phyloP scores from a whole-genome alignment of 768 basidiomycete species.

The Cystoderma amianthinum region DNA sequence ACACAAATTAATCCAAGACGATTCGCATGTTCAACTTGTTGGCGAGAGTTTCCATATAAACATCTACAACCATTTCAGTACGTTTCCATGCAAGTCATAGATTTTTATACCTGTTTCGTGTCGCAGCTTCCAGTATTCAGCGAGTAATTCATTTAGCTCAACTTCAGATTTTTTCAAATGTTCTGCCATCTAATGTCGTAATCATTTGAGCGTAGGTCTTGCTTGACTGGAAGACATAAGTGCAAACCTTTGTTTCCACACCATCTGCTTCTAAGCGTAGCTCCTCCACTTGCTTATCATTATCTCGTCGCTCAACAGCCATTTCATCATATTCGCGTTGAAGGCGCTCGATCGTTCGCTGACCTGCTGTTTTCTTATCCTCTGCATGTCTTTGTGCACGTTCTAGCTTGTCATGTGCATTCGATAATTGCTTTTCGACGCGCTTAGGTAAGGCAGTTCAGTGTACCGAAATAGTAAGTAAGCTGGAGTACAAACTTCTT shows the following conservation, averaged over 20 bases:
- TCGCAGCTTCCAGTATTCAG: constrained; percentile 78
- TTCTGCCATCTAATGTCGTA: constrained; percentile 77
- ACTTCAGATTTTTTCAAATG: constrained; percentile 68
- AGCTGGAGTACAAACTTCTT: constrained; percentile 43
- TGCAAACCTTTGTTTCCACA: constrained; percentile 56
- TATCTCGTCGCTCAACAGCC: constrained; percentile 68
- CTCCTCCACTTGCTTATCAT: constrained; percentile 75
- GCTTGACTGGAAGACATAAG: no score
- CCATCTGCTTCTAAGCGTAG: constrained; percentile 63
- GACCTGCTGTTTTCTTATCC: constrained; percentile 70
- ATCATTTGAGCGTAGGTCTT: no score
- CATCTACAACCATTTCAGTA: constrained; percentile 34
- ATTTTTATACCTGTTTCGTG: constrained; percentile 69
- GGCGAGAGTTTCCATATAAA: constrained; percentile 83
- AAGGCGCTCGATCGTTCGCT: constrained; percentile 67
- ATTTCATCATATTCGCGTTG: constrained; percentile 77
- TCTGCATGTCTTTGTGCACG: constrained; percentile 74
- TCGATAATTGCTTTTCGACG: constrained; percentile 69
- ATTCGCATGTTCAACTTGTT: constrained; percentile 66
- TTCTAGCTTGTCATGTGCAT: constrained; percentile 79
- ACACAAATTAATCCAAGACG: constrained; percentile 14
- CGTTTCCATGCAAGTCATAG: background rate
- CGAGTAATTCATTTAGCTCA: constrained; percentile 75
- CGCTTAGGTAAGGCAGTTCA: constrained; percentile 39
- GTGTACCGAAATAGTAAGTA: background rate